Evolutionary conservation across 2,329 filamentous ascomycete species (phyloP).

Genomic region (Dendrostoma leiphaemia): DNA sequence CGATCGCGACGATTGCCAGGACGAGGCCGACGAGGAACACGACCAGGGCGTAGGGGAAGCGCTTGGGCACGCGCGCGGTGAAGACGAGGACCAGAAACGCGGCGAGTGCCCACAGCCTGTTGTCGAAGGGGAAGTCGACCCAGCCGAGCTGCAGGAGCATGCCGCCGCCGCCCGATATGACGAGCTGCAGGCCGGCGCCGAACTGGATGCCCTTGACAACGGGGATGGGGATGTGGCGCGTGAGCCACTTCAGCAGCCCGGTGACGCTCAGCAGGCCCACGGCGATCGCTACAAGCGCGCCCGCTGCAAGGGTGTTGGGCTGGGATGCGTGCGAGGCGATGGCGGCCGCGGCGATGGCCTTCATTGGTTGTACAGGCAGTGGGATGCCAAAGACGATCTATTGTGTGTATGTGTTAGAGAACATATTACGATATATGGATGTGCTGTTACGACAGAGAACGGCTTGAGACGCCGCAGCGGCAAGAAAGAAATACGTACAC

Average conservation of each 20-base stretch:
- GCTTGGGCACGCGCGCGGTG: constrained; percentile 57
- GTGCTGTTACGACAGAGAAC: no score
- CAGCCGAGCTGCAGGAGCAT: constrained; percentile 69
- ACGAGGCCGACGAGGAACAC: constrained; percentile 68
- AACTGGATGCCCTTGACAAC: constrained; percentile 95
- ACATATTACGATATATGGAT: no score
- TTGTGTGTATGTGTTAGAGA: no score
- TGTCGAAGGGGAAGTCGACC: constrained; percentile 69
- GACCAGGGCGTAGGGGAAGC: constrained; percentile 75
- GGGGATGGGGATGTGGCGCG: constrained; percentile 74
- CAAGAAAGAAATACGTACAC: no score
- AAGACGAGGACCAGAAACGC: constrained; percentile 70
- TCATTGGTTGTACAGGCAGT: constrained; percentile 86
- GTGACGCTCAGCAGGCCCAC: constrained; percentile 78
- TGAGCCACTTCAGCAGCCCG: constrained; percentile 73
- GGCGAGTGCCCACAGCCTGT: constrained; percentile 71
- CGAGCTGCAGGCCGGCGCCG: constrained; percentile 80
- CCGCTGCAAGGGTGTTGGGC: constrained; percentile 75
- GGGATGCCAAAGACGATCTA: constrained; percentile 85
- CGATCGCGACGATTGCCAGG: constrained; percentile 52
- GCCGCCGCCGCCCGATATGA: constrained; percentile 70
- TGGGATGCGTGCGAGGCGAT: constrained; percentile 67
- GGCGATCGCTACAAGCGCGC: constrained; percentile 71
- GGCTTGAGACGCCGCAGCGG: no score
- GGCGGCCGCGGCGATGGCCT: constrained; percentile 84